phyloP scores from a whole-genome alignment of 441 rosid genomes.

The Breynia disticha region DNA sequence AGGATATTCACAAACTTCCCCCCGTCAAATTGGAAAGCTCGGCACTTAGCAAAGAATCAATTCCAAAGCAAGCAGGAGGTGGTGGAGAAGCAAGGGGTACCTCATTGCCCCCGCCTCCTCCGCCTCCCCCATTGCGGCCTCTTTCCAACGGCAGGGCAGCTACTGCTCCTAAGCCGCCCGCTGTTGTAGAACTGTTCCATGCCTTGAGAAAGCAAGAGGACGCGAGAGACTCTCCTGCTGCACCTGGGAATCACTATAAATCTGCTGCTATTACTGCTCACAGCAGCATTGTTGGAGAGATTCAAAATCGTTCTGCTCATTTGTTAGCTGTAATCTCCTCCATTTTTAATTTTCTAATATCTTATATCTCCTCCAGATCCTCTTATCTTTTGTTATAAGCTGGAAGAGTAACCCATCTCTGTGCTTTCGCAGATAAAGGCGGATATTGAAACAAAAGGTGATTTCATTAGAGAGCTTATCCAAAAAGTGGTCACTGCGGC shows the following conservation, averaged over 20 bases:
- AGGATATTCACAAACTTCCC: conserved; percentile 60
- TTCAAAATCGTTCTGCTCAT: conserved; percentile 83
- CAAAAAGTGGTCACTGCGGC: conserved; percentile 55
- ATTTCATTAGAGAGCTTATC: conserved; percentile 64
- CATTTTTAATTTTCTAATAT: conserved; percentile 1
- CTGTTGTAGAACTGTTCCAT: conserved; percentile 38
- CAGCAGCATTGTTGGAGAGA: conserved; percentile 80
- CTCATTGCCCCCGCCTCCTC: conserved; percentile 41
- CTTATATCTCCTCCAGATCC: not conserved
- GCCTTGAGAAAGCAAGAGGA: conserved; percentile 45
- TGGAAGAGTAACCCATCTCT: not conserved
- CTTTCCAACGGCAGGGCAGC: conserved; percentile 29
- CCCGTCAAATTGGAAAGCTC: conserved; percentile 58
- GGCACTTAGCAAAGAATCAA: conserved; percentile 29
- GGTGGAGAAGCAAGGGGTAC: conserved; percentile 21
- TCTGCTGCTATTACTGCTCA: conserved; percentile 41
- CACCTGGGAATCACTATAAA: conserved; percentile 28
- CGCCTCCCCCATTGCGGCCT: conserved; percentile 53
- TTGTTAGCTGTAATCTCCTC: conserved; percentile 62
- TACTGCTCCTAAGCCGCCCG: conserved; percentile 39
- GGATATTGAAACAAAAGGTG: conserved; percentile 80
- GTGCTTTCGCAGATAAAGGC: conserved; percentile 51
- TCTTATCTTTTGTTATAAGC: conserved; percentile 8
- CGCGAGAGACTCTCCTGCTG: conserved; percentile 25
- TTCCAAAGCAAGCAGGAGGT: no score